Evolutionary conservation across 2,329 filamentous ascomycete genomes (phyloP).

Genomic region (Alternaria sp.): DNA sequence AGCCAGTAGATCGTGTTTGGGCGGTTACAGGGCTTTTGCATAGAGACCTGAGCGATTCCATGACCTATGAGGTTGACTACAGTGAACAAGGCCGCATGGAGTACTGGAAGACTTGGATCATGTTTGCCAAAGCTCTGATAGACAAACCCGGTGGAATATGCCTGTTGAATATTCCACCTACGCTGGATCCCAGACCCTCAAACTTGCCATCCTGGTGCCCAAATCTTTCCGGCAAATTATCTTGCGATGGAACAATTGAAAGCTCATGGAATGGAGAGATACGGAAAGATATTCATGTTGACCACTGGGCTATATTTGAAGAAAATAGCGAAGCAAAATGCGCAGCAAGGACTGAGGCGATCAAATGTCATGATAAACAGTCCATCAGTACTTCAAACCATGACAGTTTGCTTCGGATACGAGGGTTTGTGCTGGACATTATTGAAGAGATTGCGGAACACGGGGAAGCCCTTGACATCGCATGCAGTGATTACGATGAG

Average conservation of each 20-base stretch:
- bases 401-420: neutral
- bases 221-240: accelerated
- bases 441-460: neutral
- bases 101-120: neutral
- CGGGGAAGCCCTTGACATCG: neutral
- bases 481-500: accelerated
- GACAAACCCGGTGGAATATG: accelerated
- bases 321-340: too few species aligned
- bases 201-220: neutral
- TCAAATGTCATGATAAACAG: too few species aligned
- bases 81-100: neutral
- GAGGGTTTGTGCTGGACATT: neutral
- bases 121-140: neutral
- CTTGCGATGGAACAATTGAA: too few species aligned
- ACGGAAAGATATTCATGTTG: too few species aligned
- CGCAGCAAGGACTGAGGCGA: too few species aligned
- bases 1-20: neutral
- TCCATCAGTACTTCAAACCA: neutral
- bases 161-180: neutral
- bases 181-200: neutral
- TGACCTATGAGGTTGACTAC: neutral
- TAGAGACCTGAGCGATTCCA: too few species aligned
- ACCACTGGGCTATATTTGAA: neutral
- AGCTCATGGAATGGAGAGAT: too few species aligned
- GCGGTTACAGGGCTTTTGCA: neutral